Evolutionary conservation across 495 filamentous ascomycete species (phyloP), one percentile per base, ranked within the genome.

Genomic region (Tuber umbilicatum): DNA sequence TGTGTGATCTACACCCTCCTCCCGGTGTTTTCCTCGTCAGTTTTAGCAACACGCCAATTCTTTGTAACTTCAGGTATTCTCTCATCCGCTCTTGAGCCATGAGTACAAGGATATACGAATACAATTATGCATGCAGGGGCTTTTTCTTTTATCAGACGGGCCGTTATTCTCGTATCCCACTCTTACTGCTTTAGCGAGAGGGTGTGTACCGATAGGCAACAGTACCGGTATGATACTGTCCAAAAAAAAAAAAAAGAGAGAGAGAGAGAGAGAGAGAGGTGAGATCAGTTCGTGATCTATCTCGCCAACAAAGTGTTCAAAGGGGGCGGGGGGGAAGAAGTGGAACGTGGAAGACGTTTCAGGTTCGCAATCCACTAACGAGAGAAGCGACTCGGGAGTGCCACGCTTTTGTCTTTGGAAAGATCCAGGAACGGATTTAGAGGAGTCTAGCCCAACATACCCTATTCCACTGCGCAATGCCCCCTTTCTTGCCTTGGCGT

Each of bases 401-500:
- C 55, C 55, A 64, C 55, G 55, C 55, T 64, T 35, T 35, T 17
- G 55, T 27, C 55, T 64, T 35, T 64, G 55, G n/a, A 31, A 35
- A 64, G 55, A 64, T 64, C 12, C 55, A 64, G 55, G 55, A 64
- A 64, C 55, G 14, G 55, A 31, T 35, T 17, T 64, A 35, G 55
- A 64, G 55, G 0, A 35, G n/a, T n/a, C n/a, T n/a, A 35, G 55
- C 35, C 55, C 55, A 64, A 27, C 27, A 27, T 14, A 64, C 2
- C 55, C 12, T 6, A 16, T 35, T 64, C 35, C 55, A 47, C 39
- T 41, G 38, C 70, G 73, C 73, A 71, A 55, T 41, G 55, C 73
- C 73, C 23, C 73, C 42, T 72, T 35, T 39, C 47, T 64, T 72
- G 47, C 19, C 71, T 64, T 72, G 71, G 73, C 68, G 19, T 68